Base-by-base conservation (phyloP, 768 basidiomycete genomes). In the Dioszegia hungarica region DNA sequence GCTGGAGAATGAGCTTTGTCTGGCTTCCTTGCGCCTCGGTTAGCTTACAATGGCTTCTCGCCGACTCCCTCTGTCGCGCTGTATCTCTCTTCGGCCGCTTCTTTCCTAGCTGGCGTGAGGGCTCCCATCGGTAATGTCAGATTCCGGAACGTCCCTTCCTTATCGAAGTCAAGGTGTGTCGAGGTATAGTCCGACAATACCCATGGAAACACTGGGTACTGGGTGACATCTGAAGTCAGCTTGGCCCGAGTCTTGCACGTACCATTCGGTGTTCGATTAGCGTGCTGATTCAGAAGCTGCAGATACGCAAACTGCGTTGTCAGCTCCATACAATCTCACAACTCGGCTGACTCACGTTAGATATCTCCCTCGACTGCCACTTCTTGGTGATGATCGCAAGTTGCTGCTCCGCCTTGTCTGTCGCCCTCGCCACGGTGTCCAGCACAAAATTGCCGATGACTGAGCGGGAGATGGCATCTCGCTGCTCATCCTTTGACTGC, bases 121-220 rank as follows among this genome's bases (percentile, higher is more conserved):
- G 90, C 90, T 2, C 92, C 92, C 90, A 97, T 97, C 0, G 92
- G 91, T 60, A 84, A 84, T 0, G 85, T 82, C 12, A 97, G 79
- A 71, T 92, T 90, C 56, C 59, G 62, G 59, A 57, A 75, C 11
- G 60, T 59, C n/a, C 52, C 60, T 11, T 56, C 48, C 19, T 63
- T 57, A 5, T 57, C 39, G 25, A 75, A 54, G 50, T 75, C 70
- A 6, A 77, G 64, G 3, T 73, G 79, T 9, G 82, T 75, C 0
- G 91, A 93, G 0, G 81, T 81, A 69, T 95, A 97, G 65, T 97
- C 90, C 57, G 84, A 79, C 38, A 97, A 66, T 8, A 95, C 84
- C 93, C 93, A 97, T 12, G 93, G 77, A 19, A 74, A 92, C 8
- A 94, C 84, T 0, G 91, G 92, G 75, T 92, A 95, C 64, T 93